Evolutionary conservation across 805 yeast genomes (phyloP).

Genomic region (Hanseniaspora lachancei): DNA sequence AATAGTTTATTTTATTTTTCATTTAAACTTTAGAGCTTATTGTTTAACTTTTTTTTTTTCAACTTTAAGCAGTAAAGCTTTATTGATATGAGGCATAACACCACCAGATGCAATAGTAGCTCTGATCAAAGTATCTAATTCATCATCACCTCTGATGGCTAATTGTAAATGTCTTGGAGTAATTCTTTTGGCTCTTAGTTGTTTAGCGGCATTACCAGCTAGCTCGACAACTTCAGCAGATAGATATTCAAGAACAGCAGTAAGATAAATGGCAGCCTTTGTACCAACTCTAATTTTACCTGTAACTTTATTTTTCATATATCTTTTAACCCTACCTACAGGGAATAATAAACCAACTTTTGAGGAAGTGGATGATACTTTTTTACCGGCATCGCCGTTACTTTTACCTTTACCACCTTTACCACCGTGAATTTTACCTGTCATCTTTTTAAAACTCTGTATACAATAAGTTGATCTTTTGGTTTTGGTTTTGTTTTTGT

Average conservation of each 20-base stretch:
- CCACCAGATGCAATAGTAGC: conserved; percentile 98
- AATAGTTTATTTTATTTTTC: background rate
- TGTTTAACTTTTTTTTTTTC: conserved; percentile 37
- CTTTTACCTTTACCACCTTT: conserved; percentile 72
- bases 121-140: conserved; percentile 80
- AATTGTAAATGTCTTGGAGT: conserved; percentile 94
- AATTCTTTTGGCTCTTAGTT: conserved; percentile 87
- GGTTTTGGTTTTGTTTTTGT: background rate
- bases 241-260: conserved; percentile 89
- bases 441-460: conserved; percentile 35
- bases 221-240: conserved; percentile 94
- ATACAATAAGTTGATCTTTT: conserved; percentile 8
- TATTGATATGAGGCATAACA: conserved; percentile 88
- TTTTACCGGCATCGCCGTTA: conserved; percentile 44
- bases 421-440: conserved; percentile 94
- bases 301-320: conserved; percentile 80
- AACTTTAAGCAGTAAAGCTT: conserved; percentile 64
- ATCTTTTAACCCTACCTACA: conserved; percentile 97
- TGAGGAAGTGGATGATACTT: conserved; percentile 76
- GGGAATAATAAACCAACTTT: conserved; percentile 95
- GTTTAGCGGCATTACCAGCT: conserved; percentile 98
- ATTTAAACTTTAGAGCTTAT: background rate
- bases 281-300: conserved; percentile 80
- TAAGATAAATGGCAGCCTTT: conserved; percentile 87
- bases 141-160: conserved; percentile 97